A percentile compares a stretch with the other conserved stretches of the same genome.
These are phyloP conservation scores for Elsinoe arachidis DNA, from an alignment of 2,329 filamentous ascomycete species.

Conservation along the genomic window DNA sequence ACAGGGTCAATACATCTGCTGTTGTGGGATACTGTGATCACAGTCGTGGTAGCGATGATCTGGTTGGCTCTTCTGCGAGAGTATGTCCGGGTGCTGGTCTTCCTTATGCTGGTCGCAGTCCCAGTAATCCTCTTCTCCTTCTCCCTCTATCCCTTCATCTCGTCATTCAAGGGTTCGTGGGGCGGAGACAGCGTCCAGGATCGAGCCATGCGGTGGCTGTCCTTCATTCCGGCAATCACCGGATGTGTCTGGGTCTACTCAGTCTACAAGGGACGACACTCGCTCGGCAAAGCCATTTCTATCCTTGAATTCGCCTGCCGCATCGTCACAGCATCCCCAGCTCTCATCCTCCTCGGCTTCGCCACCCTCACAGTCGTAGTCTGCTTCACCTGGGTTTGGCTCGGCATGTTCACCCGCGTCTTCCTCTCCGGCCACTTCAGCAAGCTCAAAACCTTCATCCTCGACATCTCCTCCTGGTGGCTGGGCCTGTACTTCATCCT, in stretches of 20 bases:
- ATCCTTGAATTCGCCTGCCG: conserved; percentile 89
- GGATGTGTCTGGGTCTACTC: conserved; percentile 76
- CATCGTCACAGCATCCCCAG: conserved; percentile 77
- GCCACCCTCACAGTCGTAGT: conserved; percentile 66
- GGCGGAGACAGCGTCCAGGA: conserved; percentile 78
- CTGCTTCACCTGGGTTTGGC: conserved; percentile 90
- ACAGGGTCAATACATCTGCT: conserved; percentile 82
- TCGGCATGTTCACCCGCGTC: conserved; percentile 90
- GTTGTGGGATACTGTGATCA: conserved; percentile 83
- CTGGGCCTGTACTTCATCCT: conserved; percentile 85
- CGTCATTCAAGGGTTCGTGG: conserved; percentile 72
- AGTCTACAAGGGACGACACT: conserved; percentile 68
- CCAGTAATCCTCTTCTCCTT: conserved; percentile 82
- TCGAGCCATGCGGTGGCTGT: conserved; percentile 76
- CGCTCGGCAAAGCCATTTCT: conserved; percentile 71
- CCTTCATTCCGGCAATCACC: conserved; percentile 64
- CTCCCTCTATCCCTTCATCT: conserved; percentile 81
- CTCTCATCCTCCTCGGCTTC: conserved; percentile 75
- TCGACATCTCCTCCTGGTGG: conserved; percentile 88
- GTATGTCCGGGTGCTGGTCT: conserved; percentile 77
- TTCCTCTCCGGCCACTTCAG: conserved; percentile 87
- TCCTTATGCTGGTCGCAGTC: conserved; percentile 71
- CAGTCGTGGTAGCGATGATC: conserved; percentile 74
- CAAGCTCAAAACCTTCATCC: conserved; percentile 56
- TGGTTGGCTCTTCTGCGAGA: conserved; percentile 86